These are phyloP conservation scores for Soucietia sequanensis DNA, from an alignment of 805 yeast genomes.

Conservation along the genomic window DNA sequence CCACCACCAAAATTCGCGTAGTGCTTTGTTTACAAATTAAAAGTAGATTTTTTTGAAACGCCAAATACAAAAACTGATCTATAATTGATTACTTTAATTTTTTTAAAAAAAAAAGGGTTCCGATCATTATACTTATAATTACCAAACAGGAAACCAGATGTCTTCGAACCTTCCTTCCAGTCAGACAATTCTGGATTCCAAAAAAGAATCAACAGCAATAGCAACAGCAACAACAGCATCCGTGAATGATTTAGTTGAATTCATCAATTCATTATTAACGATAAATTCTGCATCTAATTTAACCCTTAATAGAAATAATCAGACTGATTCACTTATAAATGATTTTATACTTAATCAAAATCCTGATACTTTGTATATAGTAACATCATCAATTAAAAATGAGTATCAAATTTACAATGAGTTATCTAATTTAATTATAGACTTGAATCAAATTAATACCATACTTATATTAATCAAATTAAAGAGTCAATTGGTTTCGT, in stretches of 20 bases:
- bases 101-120: too few species aligned
- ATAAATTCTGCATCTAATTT: too few species aligned
- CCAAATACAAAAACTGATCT: too few species aligned
- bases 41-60: too few species aligned
- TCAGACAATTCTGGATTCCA: neutral
- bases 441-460: constrained; percentile 11
- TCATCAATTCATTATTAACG: too few species aligned
- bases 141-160: too few species aligned
- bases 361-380: constrained; percentile 20
- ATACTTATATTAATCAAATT: constrained; percentile 45
- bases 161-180: neutral
- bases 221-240: constrained; percentile 5
- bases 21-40: too few species aligned
- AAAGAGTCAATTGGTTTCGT: constrained; percentile 25
- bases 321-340: too few species aligned
- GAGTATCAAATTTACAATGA: constrained; percentile 7
- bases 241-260: constrained; percentile 5
- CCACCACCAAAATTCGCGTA: too few species aligned
- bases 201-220: constrained; percentile 2
- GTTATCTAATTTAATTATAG: constrained; percentile 8
- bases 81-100: too few species aligned
- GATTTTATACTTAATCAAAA: constrained; percentile 17
- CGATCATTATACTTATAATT: too few species aligned
- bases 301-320: too few species aligned
- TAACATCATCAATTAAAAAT: constrained; percentile 7